phyloP scores from a whole-genome alignment of 257 asterid species.

The Handroanthus guayacan region DNA sequence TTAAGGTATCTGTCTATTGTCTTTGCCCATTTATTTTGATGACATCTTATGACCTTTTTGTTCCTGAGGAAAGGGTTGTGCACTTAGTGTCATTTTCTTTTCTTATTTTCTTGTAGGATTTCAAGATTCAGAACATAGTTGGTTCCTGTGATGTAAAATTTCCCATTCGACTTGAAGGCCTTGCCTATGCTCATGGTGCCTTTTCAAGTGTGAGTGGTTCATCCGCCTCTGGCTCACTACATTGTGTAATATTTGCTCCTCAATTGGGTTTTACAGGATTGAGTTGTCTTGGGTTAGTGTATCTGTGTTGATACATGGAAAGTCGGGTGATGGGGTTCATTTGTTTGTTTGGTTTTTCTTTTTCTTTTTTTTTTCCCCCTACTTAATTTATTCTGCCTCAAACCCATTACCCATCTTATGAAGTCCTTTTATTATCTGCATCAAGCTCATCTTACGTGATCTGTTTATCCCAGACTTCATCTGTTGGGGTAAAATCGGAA shows the following conservation, averaged over 20 bases:
- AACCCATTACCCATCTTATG: too few relatives aligned
- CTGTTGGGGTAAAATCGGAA: neutral
- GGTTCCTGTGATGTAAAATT: constrained; percentile 83
- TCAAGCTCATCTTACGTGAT: constrained; percentile 9
- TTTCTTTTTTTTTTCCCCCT: too few relatives aligned
- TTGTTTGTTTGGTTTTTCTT: neutral
- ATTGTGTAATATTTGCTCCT: neutral
- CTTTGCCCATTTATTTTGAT: neutral
- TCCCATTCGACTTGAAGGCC: constrained; percentile 79
- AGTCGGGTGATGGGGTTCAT: neutral
- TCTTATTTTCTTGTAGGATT: constrained; percentile 49
- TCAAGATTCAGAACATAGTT: constrained; percentile 84
- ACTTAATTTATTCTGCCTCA: too few relatives aligned
- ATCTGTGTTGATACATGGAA: neutral
- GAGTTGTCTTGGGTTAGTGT: neutral
- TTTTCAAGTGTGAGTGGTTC: constrained; percentile 73
- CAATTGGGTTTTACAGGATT: neutral
- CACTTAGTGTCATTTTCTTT: neutral
- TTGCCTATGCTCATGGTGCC: constrained; percentile 82
- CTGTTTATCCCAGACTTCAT: neutral
- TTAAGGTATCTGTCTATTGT: constrained; percentile 57
- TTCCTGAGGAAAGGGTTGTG: too few relatives aligned
- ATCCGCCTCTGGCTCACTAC: constrained; percentile 10
- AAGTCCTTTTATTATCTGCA: neutral
- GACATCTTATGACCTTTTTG: neutral